Conservation (phyloP, 2,329 filamentous ascomycete species). For the Fusarium proliferatum region DNA sequence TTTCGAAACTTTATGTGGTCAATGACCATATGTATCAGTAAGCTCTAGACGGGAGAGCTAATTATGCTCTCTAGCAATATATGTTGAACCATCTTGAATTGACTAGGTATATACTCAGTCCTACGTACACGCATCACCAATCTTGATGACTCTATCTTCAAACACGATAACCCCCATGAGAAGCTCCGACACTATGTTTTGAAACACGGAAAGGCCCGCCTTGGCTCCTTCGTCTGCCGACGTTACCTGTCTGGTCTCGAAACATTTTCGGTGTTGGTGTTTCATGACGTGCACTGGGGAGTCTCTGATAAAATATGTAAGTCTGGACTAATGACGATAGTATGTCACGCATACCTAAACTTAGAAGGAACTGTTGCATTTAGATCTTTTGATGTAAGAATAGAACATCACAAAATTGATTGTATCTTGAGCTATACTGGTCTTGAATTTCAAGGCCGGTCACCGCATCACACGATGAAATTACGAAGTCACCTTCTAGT, state of each 20-base stretch:
- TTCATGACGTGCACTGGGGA: neutral
- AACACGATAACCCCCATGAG: neutral
- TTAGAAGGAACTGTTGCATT: neutral
- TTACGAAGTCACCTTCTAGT: neutral
- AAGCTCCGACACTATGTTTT: neutral
- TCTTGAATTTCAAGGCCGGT: neutral
- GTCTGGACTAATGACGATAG: neutral
- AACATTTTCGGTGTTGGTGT: neutral
- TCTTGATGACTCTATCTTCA: neutral
- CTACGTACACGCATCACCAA: neutral
- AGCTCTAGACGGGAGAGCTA: neutral
- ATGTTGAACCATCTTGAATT: neutral
- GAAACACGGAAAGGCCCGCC: neutral
- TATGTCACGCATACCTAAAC: too few species aligned
- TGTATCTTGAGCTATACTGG: neutral
- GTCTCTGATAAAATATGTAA: neutral
- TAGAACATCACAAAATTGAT: too few species aligned
- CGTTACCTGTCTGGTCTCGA: neutral
- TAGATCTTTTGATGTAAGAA: too few species aligned
- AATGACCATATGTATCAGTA: neutral
- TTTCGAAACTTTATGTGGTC: neutral
- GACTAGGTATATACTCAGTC: neutral
- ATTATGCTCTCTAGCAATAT: neutral
- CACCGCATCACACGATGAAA: neutral
- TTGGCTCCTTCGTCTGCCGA: neutral